Base-by-base conservation (phyloP, 176 grass and related monocot species). In the Triticum timopheevii region DNA sequence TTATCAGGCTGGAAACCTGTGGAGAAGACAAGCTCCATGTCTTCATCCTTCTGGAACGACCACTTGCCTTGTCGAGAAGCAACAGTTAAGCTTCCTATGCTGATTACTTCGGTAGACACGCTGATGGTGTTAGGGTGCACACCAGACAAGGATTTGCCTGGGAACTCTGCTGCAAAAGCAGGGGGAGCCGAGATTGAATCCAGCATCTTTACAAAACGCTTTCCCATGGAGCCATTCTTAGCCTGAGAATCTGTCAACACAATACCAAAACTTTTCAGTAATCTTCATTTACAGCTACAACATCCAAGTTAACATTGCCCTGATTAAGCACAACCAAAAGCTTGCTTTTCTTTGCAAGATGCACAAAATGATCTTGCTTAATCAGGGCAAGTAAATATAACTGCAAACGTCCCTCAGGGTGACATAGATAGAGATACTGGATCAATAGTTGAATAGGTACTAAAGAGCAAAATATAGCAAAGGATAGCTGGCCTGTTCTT, bases 81-180 rank as follows among this genome's bases (percentile, higher is more conserved):
- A 47, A 79, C 56, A 20, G 83, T 82, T 80, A 88, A 73, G 76
- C 64, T 84, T 79, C 69, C 89, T 78, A 95, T 86, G 23, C 91
- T 79, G 69, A 95, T 86, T 61, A 95, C 88, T 84, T 86, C 87
- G 72, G 93, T 84, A 16, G 95, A 87, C 6, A 97, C 52, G 72
- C 38, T 90, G 42, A 92, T n/a, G n/a, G 92, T 74, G 49, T 91
- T 79, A 40, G 82, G 47, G 33, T 75, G 77, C 17, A 73, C 67
- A 19, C 64, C 82, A 78, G 90, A 75, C 47, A 73, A 71, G 61
- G 90, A 87, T 56, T 98, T 84, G 63, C 73, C 44, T 1, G 86
- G 92, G 81, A 84, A 83, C 75, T 98, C 96, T 33, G 85, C 79
- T 23, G 96, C 96, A 88, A 96, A 92, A 76, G 96, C 96, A 31